Evolutionary conservation across 345 rosid species (phyloP).

Genomic region (Camelina sativa): DNA sequence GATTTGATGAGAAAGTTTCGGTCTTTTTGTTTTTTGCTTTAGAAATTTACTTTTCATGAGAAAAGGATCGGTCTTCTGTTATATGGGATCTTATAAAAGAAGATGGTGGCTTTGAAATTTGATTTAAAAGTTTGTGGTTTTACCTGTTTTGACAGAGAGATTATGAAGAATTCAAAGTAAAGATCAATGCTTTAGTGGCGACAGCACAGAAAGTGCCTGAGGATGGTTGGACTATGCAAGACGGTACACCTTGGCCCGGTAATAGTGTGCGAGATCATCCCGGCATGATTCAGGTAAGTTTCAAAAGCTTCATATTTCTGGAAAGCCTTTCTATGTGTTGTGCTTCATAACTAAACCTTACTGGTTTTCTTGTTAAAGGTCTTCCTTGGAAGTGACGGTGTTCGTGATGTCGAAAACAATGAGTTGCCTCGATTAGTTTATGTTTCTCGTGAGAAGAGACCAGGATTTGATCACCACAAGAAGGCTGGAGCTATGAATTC

Average conservation of each 20-base stretch:
- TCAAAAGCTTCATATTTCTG: constrained; percentile 2
- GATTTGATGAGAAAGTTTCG: background rate
- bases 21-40: background rate
- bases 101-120: constrained; percentile 13
- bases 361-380: constrained; percentile 53
- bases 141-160: constrained; percentile 70
- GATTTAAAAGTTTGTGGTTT: constrained; percentile 14
- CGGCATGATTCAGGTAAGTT: constrained; percentile 97
- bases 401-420: constrained; percentile 74
- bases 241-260: constrained; percentile 99
- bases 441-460: constrained; percentile 99
- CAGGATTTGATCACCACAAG: constrained; percentile 97
- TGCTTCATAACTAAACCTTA: background rate
- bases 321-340: background rate
- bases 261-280: constrained; percentile 94
- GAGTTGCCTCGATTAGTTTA: constrained; percentile 93
- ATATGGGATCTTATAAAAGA: background rate
- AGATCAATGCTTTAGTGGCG: constrained; percentile 89
- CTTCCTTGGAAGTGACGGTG: constrained; percentile 89
- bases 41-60: background rate
- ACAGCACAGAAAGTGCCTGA: constrained; percentile 99
- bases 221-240: constrained; percentile 99
- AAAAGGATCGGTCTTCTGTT: background rate
- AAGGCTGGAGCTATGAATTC: constrained; percentile 99
- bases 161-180: constrained; percentile 95